Conservation (phyloP, 2,329 filamentous ascomycete species). For the Ampelomyces quisqualis region DNA sequence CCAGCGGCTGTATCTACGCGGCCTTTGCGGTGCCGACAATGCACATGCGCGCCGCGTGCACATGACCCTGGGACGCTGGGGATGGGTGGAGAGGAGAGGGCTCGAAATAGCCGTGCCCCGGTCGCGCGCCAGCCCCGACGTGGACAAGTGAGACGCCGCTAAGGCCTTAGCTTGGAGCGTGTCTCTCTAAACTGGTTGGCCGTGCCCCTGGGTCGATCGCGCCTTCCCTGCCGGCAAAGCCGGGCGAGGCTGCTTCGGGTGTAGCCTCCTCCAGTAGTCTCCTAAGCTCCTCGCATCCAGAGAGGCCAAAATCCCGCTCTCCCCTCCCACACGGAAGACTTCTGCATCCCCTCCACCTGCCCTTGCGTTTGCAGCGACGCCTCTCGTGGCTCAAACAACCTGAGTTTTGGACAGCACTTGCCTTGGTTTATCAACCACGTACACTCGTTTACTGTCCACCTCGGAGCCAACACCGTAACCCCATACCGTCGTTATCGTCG, state of each 20-base stretch:
- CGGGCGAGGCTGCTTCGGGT: neutral
- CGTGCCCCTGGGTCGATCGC: constrained; percentile 26
- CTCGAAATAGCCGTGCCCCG: constrained; percentile 24
- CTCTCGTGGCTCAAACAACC: constrained; percentile 15
- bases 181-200: constrained; percentile 16
- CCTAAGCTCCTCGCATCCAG: neutral
- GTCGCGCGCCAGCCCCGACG: neutral
- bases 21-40: no score
- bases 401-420: constrained; percentile 12
- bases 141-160: constrained; percentile 8
- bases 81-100: constrained; percentile 3
- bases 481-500: constrained; percentile 12
- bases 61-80: neutral
- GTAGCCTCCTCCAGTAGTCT: neutral
- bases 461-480: constrained; percentile 4
- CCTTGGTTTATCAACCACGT: constrained; percentile 19
- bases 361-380: constrained; percentile 21
- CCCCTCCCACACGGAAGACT: constrained; percentile 11
- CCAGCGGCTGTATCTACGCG: no score
- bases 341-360: constrained; percentile 18
- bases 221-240: constrained; percentile 2
- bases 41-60: no score
- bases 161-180: constrained; percentile 12
- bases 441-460: constrained; percentile 31
- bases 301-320: constrained; percentile 2